Percentiles rank a stretch among this genome's conserved stretches.
These are phyloP conservation scores for Candida broadrunensis DNA, from an alignment of 805 yeast genomes.

Conservation along the genomic window DNA sequence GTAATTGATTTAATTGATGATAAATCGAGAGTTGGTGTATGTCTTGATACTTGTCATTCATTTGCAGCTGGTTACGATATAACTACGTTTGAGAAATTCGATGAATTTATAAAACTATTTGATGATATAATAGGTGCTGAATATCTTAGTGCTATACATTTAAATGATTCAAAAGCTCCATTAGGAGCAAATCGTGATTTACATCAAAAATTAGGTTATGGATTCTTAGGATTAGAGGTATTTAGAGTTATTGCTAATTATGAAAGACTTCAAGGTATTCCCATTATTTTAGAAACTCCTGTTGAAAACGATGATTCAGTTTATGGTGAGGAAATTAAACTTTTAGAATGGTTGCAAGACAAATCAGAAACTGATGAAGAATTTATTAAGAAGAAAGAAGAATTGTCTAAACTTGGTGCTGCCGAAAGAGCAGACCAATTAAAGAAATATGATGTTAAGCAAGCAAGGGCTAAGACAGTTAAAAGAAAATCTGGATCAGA, in stretches of 20 bases:
- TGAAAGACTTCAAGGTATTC: constrained; percentile 58
- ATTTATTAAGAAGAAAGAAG: constrained; percentile 43
- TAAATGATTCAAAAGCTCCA: constrained; percentile 95
- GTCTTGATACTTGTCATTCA: constrained; percentile 94
- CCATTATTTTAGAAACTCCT: constrained; percentile 88
- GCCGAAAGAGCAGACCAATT: constrained; percentile 68
- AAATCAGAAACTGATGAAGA: constrained; percentile 53
- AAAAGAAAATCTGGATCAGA: constrained; percentile 7
- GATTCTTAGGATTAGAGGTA: constrained; percentile 83
- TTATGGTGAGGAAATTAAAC: constrained; percentile 79
- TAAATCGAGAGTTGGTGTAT: constrained; percentile 87
- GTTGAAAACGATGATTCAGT: constrained; percentile 58
- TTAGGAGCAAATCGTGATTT: constrained; percentile 85
- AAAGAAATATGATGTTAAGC: constrained; percentile 60
- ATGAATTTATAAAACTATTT: constrained; percentile 71
- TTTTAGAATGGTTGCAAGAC: constrained; percentile 78
- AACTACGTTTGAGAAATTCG: constrained; percentile 53
- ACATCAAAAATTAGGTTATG: constrained; percentile 86
- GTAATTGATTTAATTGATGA: constrained; percentile 79
- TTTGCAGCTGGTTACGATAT: constrained; percentile 96
- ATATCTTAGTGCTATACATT: constrained; percentile 76
- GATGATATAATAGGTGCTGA: constrained; percentile 72
- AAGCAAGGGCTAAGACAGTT: constrained; percentile 16
- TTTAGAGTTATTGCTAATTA: constrained; percentile 78
- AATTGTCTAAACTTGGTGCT: constrained; percentile 58